Percentiles rank a stretch among this genome's conserved stretches.
Conservation (phyloP, 805 yeast species). For the Suhomyces emberorum region DNA sequence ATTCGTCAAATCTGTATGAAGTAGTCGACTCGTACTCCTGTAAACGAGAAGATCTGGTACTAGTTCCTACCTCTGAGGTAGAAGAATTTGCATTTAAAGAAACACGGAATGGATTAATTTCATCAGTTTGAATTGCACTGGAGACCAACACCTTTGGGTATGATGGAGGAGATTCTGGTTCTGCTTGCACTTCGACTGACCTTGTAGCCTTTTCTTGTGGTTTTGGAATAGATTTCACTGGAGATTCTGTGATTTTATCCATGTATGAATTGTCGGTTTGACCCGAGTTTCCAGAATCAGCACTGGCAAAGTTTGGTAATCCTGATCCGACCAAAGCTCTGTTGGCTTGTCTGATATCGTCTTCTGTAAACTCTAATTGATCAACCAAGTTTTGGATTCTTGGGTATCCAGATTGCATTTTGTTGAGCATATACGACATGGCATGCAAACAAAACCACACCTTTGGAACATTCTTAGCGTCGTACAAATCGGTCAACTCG, state of each 20-base stretch:
- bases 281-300: constrained; percentile 24
- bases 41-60: constrained; percentile 3
- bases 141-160: constrained; percentile 7
- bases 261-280: constrained; percentile 12
- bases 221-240: constrained; percentile 3
- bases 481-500: constrained; percentile 90
- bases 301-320: constrained; percentile 68
- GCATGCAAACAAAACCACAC: constrained; percentile 94
- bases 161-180: not conserved
- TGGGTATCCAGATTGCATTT: constrained; percentile 52
- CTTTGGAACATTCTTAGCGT: constrained; percentile 86
- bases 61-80: constrained; percentile 4
- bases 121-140: constrained; percentile 7
- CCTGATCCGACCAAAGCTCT: constrained; percentile 63
- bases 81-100: not conserved
- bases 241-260: constrained; percentile 13
- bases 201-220: not conserved
- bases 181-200: constrained; percentile 1
- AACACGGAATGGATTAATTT: constrained; percentile 7
- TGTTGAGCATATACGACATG: constrained; percentile 66
- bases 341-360: constrained; percentile 67
- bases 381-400: constrained; percentile 62
- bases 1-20: constrained; percentile 2
- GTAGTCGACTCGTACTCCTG: not conserved
- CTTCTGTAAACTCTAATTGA: constrained; percentile 57